phyloP scores from a whole-genome alignment of 1,284 basidiomycete species.

The Cryptococcus hybrid region DNA sequence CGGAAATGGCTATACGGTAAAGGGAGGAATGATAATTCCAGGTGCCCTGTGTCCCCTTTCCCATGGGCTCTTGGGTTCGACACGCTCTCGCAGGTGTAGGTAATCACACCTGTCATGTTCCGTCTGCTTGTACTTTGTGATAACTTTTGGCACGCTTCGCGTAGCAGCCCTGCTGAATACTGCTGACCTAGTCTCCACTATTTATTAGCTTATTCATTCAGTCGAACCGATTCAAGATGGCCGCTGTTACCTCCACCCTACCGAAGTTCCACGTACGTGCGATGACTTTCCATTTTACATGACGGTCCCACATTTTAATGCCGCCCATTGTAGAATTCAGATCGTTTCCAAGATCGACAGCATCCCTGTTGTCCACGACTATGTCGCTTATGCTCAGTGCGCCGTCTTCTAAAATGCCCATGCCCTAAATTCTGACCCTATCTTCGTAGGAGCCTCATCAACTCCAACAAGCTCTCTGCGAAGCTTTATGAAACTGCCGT shows the following conservation, averaged over 20 bases:
- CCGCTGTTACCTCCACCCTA: neutral
- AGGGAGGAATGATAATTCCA: no score
- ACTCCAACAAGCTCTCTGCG: conserved; percentile 38
- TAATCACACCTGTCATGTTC: no score
- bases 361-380: conserved; percentile 48
- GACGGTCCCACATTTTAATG: neutral
- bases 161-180: neutral
- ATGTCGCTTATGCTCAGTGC: conserved; percentile 46
- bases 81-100: no score
- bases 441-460: neutral
- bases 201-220: neutral
- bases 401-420: conserved; percentile 9
- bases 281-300: neutral
- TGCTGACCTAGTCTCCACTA: neutral
- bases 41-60: no score
- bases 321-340: conserved; percentile 34
- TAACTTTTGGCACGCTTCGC: no score
- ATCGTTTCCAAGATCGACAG: conserved; percentile 45
- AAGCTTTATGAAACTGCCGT: conserved; percentile 42
- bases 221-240: neutral
- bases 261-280: neutral
- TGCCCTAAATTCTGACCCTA: neutral
- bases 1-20: no score
- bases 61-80: no score
- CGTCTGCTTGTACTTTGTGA: no score